Evolutionary conservation across 2,329 filamentous ascomycete species (phyloP), one percentile per base, ranked within the genome.

Genomic region (Sclerotinia trifoliorum): DNA sequence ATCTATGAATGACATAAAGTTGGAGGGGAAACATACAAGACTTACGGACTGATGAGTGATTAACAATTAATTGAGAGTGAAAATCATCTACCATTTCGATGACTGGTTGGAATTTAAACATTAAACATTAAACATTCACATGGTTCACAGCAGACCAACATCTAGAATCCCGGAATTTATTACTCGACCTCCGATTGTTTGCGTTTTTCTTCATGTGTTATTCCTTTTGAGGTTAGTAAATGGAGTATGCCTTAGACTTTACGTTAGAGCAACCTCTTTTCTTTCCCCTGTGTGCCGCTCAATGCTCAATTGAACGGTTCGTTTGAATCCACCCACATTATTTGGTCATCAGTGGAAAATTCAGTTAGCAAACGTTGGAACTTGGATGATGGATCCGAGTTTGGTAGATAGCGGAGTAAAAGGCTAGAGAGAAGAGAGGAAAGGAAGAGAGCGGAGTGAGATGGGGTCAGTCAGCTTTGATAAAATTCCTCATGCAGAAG

Each of bases 261-360:
- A 48, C 44, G 48, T 49, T 49, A 49, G n/a, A 51, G 48, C 10
- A 13, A 26, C 24, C 24, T 52, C n/a, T n/a, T 51, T 51, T 52
- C 17, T 42, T 42, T 13, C 55, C 55, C 55, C n/a, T 57, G 55
- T 57, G 55, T 42, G 55, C 55, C 55, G 55, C 35, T 57, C 55
- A 39, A 24, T 56, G 35, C 35, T 35, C 35, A 35, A 35, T 35
- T 42, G 55, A 24, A 39, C 32, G 21, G 55, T 57, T 57, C 4
- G 21, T 35, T 15, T 11, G n/a, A 21, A 19, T 17, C 6, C 15
- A 56, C 21, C 32, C 54, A 56, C 54, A 56, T 56, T 39, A n/a
- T n/a, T 54, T 32, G 17, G 26, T 55, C 32, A 55, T 19, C 52
- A 55, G 32, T 32, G 17, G 29, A 55, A 32, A 24, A n/a, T 17